These are phyloP conservation scores for Vaccinium corymbosum DNA, from an alignment of 148 eudicot genomes.

Conservation along the genomic window DNA sequence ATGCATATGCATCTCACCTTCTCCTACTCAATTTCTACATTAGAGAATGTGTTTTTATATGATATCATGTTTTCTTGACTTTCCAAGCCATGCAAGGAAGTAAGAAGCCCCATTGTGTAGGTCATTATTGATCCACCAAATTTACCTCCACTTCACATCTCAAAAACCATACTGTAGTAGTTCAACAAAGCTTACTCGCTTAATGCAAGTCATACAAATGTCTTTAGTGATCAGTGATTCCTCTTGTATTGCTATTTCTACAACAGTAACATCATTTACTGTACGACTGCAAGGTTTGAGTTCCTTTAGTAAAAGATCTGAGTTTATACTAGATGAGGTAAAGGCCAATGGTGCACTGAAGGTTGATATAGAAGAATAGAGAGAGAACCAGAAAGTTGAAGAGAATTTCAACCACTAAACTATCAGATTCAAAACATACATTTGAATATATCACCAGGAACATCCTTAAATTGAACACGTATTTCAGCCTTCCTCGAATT, in stretches of 20 bases:
- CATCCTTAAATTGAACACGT: slow-evolving; percentile 91
- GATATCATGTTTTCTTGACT: background rate
- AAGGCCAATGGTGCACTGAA: background rate
- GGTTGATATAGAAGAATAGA: background rate
- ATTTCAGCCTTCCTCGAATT: slow-evolving; percentile 90
- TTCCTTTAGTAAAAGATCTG: background rate
- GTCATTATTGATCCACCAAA: background rate
- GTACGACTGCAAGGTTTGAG: background rate
- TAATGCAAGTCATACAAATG: background rate
- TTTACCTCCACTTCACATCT: background rate
- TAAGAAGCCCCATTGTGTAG: no score
- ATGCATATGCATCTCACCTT: background rate
- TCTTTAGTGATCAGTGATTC: background rate
- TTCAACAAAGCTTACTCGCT: background rate
- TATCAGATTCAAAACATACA: slow-evolving; percentile 39
- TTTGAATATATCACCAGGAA: slow-evolving; percentile 93
- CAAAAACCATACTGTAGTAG: background rate
- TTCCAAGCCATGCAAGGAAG: background rate
- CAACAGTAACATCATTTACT: no score
- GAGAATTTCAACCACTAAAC: background rate
- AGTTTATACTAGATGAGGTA: background rate
- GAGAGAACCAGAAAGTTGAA: background rate
- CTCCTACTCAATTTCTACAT: background rate
- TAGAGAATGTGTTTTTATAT: background rate
- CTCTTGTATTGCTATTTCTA: background rate